Evolutionary conservation across 106 monocot species (phyloP).

Genomic region (Dendrobium chrysotoxum): DNA sequence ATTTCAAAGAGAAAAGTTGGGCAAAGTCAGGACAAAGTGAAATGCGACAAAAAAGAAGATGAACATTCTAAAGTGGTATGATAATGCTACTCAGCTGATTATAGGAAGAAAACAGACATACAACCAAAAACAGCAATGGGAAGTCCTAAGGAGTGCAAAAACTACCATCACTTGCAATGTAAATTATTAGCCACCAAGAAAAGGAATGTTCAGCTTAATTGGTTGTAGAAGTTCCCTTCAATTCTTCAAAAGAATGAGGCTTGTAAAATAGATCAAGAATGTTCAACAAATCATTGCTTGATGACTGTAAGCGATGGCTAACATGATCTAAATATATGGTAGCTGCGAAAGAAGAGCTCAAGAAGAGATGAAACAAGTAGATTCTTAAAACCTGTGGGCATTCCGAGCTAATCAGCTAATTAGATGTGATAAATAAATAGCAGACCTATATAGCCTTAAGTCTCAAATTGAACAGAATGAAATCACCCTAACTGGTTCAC

Average conservation of each 20-base stretch:
- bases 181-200: neutral
- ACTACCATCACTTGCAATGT: neutral
- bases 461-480: no score
- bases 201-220: neutral
- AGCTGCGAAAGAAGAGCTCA: neutral
- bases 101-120: neutral
- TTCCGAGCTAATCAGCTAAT: no score
- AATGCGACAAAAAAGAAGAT: neutral
- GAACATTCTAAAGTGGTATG: neutral
- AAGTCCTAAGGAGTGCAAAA: neutral
- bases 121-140: neutral
- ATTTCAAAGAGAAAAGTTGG: neutral
- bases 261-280: no score
- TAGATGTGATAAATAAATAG: no score
- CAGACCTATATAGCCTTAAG: no score
- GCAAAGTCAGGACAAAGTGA: neutral
- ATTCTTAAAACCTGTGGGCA: no score
- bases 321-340: neutral
- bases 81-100: neutral
- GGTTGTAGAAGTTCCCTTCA: neutral
- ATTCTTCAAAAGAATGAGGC: no score
- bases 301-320: neutral
- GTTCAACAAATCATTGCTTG: neutral
- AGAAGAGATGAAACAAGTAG: neutral
- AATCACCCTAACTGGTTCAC: no score